These are phyloP conservation scores for Leptodontidium sp. DNA, from an alignment of 2,329 filamentous ascomycete species.

Conservation along the genomic window DNA sequence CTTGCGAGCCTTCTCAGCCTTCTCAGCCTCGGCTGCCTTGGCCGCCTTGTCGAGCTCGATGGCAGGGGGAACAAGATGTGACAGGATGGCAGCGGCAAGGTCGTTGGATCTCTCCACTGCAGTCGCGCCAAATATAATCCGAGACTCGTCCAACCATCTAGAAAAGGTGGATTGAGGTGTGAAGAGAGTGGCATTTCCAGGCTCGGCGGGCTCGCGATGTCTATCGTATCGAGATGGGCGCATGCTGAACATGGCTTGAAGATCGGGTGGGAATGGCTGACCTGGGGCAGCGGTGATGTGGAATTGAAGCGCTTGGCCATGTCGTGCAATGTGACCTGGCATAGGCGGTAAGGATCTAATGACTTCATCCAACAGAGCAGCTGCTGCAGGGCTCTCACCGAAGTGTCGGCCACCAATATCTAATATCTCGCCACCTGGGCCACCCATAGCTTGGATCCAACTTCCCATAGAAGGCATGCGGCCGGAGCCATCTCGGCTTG, in stretches of 20 bases:
- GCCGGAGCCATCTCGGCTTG: conserved; percentile 55
- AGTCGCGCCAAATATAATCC: conserved; percentile 78
- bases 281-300: conserved; percentile 62
- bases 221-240: conserved; percentile 38
- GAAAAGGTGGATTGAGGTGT: conserved; percentile 72
- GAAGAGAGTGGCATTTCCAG: conserved; percentile 58
- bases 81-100: conserved; percentile 74
- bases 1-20: conserved; percentile 63
- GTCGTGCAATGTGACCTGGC: conserved; percentile 48
- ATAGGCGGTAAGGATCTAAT: conserved; percentile 46
- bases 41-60: conserved; percentile 80
- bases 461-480: conserved; percentile 58
- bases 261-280: conserved; percentile 59
- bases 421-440: conserved; percentile 48
- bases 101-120: conserved; percentile 74
- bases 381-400: conserved; percentile 42
- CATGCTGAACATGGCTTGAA: conserved; percentile 53
- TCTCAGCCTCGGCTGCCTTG: conserved; percentile 66
- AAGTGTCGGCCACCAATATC: conserved; percentile 45
- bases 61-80: conserved; percentile 81
- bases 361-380: conserved; percentile 43
- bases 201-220: conserved; percentile 43
- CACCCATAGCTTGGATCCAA: conserved; percentile 56
- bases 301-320: conserved; percentile 64
- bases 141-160: conserved; percentile 90